A percentile compares a stretch with the other conserved stretches of the same genome.
Evolutionary conservation across 2,329 filamentous ascomycete species (phyloP).

Genomic region (Botrytis galanthina): DNA sequence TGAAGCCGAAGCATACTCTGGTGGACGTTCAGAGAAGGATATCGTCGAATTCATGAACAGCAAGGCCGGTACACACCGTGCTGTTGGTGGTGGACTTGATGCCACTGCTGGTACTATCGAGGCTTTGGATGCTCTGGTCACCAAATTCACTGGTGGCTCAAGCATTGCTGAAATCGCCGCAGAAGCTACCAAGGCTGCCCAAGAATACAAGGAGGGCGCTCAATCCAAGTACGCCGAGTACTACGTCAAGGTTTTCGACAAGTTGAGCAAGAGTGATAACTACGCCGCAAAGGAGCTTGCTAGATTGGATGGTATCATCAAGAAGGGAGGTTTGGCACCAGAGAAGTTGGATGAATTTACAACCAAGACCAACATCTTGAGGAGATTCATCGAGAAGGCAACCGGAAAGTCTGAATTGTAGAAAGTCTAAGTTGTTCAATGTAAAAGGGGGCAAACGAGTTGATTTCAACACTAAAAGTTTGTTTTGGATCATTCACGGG

Average conservation of each 20-base stretch:
- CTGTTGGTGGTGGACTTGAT: slow-evolving; percentile 76
- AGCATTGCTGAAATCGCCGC: slow-evolving; percentile 60
- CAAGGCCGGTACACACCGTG: slow-evolving; percentile 83
- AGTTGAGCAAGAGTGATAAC: slow-evolving; percentile 72
- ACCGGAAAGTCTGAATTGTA: slow-evolving; percentile 58
- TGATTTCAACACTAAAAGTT: slow-evolving; percentile 6
- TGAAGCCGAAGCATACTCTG: slow-evolving; percentile 67
- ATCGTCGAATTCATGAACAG: slow-evolving; percentile 82
- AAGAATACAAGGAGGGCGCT: slow-evolving; percentile 58
- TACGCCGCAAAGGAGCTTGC: slow-evolving; percentile 84
- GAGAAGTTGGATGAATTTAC: slow-evolving; percentile 87
- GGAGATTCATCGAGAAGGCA: slow-evolving; percentile 66
- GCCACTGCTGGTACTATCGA: slow-evolving; percentile 78
- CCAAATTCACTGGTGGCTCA: slow-evolving; percentile 64
- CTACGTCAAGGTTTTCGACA: slow-evolving; percentile 88
- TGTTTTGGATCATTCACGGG: background rate
- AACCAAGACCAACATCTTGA: slow-evolving; percentile 83
- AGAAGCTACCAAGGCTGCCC: slow-evolving; percentile 71
- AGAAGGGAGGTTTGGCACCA: slow-evolving; percentile 80
- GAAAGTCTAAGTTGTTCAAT: slow-evolving; percentile 20
- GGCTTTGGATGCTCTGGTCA: slow-evolving; percentile 71
- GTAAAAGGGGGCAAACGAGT: background rate
- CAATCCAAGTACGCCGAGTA: slow-evolving; percentile 84
- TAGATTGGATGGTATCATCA: slow-evolving; percentile 74
- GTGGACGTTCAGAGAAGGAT: slow-evolving; percentile 72